Evolutionary conservation across 805 yeast genomes (phyloP), one percentile per base, ranked within the genome.

Genomic region (Metschnikowia lunata): DNA sequence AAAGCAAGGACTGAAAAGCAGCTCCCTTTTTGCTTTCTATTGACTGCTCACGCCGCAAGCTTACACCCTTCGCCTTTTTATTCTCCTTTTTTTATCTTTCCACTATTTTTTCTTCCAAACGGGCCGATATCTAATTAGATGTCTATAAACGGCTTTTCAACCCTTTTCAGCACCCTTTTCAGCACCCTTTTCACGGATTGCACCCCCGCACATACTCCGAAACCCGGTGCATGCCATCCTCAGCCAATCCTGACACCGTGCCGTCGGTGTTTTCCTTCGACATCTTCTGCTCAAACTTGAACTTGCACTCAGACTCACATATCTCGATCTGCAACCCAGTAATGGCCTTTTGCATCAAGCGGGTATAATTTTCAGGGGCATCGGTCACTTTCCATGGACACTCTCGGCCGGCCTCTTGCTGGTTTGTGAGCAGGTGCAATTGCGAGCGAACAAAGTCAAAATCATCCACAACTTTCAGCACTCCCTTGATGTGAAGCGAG

Each of bases 291-390:
- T 78, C 79, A 49, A 80, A 70, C 57, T 82, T 82, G 63, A 71
- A 78, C 59, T 80, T 79, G 39, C 78, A 75, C 51, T 78, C 75
- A 7, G 69, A 59, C 13, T 63, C 58, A 3, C 56, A 56, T 29
- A 82, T 73, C 45, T 72, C 77, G 43, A 82, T 71, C 53, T 76
- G 75, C 32, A 82, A 54, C 0, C 86, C 87, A 14, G 72, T 73
- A 47, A 82, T 80, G 11, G 73, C 71, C 51, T 74, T 78, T 48
- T 72, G 65, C 66, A 69, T 49, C 3, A 66, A 46, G 26, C 67
- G 66, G 29, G 74, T 36, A 48, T 76, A 79, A 3, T 56, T 58
- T 37, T 67, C 76, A 0, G 83, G 83, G 0, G 88, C 82, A 36
- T 83, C 84, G 8, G 60, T 49, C 7, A 82, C 75, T 42, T 66